phyloP scores from a whole-genome alignment of 2,329 filamentous ascomycete genomes.

The Microsporum canis region DNA sequence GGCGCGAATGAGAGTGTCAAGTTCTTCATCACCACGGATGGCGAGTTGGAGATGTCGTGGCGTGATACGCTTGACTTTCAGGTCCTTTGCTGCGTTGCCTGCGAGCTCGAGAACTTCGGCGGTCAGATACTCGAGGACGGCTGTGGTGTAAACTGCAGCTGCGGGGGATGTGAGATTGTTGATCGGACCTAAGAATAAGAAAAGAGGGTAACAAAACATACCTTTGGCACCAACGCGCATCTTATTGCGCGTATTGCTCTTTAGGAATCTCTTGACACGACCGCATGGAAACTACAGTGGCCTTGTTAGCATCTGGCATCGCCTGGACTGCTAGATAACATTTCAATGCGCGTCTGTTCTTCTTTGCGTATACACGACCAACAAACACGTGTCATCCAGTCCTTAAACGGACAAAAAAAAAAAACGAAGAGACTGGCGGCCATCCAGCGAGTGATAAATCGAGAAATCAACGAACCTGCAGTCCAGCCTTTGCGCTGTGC shows the following conservation, averaged over 20 bases:
- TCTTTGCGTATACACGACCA: background rate
- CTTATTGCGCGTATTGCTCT: slow-evolving; percentile 98
- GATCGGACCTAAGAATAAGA: slow-evolving; percentile 8
- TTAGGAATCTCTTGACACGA: slow-evolving; percentile 99
- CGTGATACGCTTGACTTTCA: slow-evolving; percentile 99
- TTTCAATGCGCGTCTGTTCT: background rate
- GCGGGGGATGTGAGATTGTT: slow-evolving; percentile 7
- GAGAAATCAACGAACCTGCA: slow-evolving; percentile 61
- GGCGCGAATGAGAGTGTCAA: slow-evolving; percentile 92
- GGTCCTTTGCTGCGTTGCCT: slow-evolving; percentile 97
- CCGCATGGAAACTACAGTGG: slow-evolving; percentile 79
- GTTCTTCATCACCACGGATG: slow-evolving; percentile 95
- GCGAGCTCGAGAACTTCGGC: slow-evolving; percentile 98
- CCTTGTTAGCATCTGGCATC: slow-evolving; percentile 12
- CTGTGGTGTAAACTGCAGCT: slow-evolving; percentile 93
- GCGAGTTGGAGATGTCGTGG: slow-evolving; percentile 95
- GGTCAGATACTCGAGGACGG: slow-evolving; percentile 95
- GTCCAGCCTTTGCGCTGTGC: slow-evolving; percentile 85
- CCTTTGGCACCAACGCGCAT: slow-evolving; percentile 96
- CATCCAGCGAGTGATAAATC: slow-evolving; percentile 7
- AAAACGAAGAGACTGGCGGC: background rate
- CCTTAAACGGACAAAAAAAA: background rate
- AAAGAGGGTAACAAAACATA: slow-evolving; percentile 20
- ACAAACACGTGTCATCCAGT: slow-evolving; percentile 5
- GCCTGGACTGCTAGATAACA: background rate